A percentile compares a stretch with the other conserved stretches of the same genome.
Evolutionary conservation across 352 stramenopile genomes (phyloP).

Genomic region (Phytopythium aichiense): DNA sequence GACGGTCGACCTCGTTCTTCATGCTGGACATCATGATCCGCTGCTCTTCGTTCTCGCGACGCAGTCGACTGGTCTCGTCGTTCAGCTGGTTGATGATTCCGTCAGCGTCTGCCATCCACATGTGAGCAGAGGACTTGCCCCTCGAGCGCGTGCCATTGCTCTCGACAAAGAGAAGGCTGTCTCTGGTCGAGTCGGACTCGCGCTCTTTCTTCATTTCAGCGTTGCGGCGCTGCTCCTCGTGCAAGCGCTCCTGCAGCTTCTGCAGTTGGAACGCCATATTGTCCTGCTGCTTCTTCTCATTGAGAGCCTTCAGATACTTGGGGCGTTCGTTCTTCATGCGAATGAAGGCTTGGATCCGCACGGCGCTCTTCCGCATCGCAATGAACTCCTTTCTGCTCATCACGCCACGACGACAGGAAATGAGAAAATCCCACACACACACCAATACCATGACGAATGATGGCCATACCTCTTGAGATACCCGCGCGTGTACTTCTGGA

Average conservation of each 20-base stretch:
- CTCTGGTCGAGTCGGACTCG: constrained; percentile 29
- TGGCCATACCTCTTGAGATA: constrained; percentile 50
- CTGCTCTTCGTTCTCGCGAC: constrained; percentile 77
- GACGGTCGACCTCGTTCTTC: constrained; percentile 67
- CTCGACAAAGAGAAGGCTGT: constrained; percentile 41
- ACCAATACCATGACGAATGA: not conserved
- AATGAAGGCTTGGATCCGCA: constrained; percentile 59
- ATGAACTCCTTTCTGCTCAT: constrained; percentile 50
- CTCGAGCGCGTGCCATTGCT: constrained; percentile 36
- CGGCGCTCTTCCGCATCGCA: constrained; percentile 37
- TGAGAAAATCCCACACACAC: not conserved
- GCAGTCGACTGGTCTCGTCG: constrained; percentile 60
- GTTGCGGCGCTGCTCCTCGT: constrained; percentile 60
- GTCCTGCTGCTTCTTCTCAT: constrained; percentile 53
- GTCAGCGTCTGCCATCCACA: constrained; percentile 85
- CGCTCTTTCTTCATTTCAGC: constrained; percentile 48
- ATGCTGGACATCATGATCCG: constrained; percentile 35
- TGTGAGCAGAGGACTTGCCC: constrained; percentile 58
- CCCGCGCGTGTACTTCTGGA: constrained; percentile 60
- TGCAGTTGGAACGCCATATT: constrained; percentile 55
- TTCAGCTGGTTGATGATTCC: constrained; percentile 80
- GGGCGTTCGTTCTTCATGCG: constrained; percentile 56
- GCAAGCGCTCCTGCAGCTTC: constrained; percentile 52
- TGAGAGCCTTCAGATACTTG: constrained; percentile 50
- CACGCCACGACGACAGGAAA: not conserved